These are phyloP conservation scores for Hymenoscyphus infarciens DNA, from an alignment of 2,329 filamentous ascomycete genomes.

Conservation along the genomic window DNA sequence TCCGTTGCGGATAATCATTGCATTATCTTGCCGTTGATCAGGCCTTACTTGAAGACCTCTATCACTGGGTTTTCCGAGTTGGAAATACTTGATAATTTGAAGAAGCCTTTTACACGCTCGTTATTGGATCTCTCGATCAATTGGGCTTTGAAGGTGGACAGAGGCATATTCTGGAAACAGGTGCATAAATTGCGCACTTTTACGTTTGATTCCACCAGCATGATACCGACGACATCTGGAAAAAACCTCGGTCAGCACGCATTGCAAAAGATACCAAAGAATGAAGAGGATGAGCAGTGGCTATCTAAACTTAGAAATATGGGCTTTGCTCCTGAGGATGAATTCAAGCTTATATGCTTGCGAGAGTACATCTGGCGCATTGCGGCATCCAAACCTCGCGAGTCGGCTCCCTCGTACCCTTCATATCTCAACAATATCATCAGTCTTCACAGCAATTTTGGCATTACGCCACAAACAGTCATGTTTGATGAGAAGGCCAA, in stretches of 20 bases:
- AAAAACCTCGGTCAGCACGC: slow-evolving; percentile 55
- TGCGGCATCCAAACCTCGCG: slow-evolving; percentile 58
- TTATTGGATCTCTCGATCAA: slow-evolving; percentile 81
- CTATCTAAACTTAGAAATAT: slow-evolving; percentile 79
- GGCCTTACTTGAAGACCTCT: slow-evolving; percentile 74
- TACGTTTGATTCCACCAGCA: slow-evolving; percentile 56
- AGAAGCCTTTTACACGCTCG: slow-evolving; percentile 72
- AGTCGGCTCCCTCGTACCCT: slow-evolving; percentile 17
- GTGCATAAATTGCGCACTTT: slow-evolving; percentile 68
- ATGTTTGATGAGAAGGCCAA: slow-evolving; percentile 79
- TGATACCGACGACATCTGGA: slow-evolving; percentile 51
- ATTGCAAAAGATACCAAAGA: slow-evolving; percentile 64
- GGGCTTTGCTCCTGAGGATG: slow-evolving; percentile 78
- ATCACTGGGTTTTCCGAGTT: slow-evolving; percentile 69
- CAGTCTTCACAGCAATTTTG: slow-evolving; percentile 63
- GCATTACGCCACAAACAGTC: slow-evolving; percentile 80
- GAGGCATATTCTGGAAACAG: slow-evolving; percentile 83
- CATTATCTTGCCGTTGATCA: slow-evolving; percentile 75
- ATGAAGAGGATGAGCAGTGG: slow-evolving; percentile 94
- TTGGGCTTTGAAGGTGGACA: slow-evolving; percentile 81
- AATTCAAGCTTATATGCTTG: slow-evolving; percentile 81
- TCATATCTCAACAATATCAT: slow-evolving; percentile 67
- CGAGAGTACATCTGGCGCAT: slow-evolving; percentile 90
- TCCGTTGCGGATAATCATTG: slow-evolving; percentile 79
- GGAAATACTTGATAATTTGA: slow-evolving; percentile 74